A percentile compares a stretch with the other conserved stretches of the same genome.
Evolutionary conservation across 306 rosid genomes (phyloP).

Genomic region (Prunus dulcis): DNA sequence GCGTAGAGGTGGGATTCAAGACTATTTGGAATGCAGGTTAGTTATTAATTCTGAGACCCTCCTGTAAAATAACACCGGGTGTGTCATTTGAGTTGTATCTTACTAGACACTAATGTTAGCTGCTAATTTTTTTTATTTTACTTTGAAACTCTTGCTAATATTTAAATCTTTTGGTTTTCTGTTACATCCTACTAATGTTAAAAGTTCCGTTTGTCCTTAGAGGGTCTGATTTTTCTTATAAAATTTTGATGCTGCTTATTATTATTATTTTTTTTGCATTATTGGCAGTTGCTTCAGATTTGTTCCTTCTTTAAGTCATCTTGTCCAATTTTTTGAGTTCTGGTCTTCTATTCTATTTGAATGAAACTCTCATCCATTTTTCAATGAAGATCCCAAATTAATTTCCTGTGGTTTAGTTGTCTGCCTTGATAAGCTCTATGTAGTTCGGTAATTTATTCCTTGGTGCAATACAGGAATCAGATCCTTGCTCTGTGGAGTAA

Average conservation of each 20-base stretch:
- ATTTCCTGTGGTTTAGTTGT: neutral
- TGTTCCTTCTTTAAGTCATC: neutral
- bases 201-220: neutral
- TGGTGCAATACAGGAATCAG: constrained; percentile 70
- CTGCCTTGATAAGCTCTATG: constrained; percentile 19
- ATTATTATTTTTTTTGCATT: neutral
- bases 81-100: constrained; percentile 5
- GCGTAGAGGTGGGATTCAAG: constrained; percentile 97
- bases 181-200: neutral
- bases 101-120: neutral
- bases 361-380: neutral
- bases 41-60: constrained; percentile 33
- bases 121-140: neutral
- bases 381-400: neutral
- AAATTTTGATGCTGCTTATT: neutral
- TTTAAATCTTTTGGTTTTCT: neutral
- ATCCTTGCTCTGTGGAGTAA: constrained; percentile 85
- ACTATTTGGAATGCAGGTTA: constrained; percentile 87
- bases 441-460: constrained; percentile 18
- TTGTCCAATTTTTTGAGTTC: neutral
- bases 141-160: neutral
- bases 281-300: neutral
- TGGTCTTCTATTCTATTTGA: neutral
- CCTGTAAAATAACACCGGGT: constrained; percentile 27
- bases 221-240: neutral